A percentile compares a stretch with the other conserved stretches of the same genome.
These are phyloP conservation scores for Metschnikowia similis DNA, from an alignment of 805 yeast species.

Conservation along the genomic window DNA sequence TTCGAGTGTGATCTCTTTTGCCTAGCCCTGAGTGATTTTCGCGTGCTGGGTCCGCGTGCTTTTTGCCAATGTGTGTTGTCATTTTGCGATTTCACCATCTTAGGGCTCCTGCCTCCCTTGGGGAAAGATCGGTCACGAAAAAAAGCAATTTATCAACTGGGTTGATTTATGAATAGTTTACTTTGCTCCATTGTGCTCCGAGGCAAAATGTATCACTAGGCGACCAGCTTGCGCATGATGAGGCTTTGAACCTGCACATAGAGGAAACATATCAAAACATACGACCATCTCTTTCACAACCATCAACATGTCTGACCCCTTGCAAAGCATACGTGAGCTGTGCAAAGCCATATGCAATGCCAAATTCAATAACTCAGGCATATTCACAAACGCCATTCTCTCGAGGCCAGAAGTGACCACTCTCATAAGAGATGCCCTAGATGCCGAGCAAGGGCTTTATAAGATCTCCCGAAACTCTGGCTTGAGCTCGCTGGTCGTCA, in stretches of 20 bases:
- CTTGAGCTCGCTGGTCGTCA: constrained; percentile 14
- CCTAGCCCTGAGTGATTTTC: neutral
- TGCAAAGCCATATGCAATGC: constrained; percentile 39
- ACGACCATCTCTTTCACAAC: neutral
- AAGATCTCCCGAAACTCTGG: constrained; percentile 34
- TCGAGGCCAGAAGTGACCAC: constrained; percentile 49
- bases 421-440: constrained; percentile 57
- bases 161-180: no score
- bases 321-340: constrained; percentile 11
- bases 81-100: neutral
- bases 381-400: constrained; percentile 61
- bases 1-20: neutral
- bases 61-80: neutral
- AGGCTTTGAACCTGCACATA: neutral
- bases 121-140: no score
- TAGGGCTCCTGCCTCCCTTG: no score
- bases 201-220: no score
- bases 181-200: no score
- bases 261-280: neutral
- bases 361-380: constrained; percentile 54
- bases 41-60: neutral
- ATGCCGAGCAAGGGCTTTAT: constrained; percentile 49
- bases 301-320: constrained; percentile 7
- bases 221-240: no score
- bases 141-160: no score